Conservation (phyloP, 768 basidiomycete genomes). For the Glaciozyma antarctica region DNA sequence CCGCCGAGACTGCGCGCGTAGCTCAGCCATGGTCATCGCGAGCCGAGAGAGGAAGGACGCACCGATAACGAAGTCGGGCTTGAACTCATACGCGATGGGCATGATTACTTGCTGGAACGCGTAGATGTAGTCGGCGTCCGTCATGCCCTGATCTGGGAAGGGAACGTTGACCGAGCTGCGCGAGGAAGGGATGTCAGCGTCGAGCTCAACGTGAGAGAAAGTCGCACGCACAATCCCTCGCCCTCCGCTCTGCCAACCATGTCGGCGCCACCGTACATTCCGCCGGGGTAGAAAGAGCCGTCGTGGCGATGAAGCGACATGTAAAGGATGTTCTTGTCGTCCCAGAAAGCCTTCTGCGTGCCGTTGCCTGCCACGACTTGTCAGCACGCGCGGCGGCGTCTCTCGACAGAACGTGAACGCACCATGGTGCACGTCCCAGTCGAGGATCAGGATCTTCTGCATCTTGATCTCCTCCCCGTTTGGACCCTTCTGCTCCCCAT, state of each 20-base stretch:
- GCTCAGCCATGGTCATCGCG: not conserved
- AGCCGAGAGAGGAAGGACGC: conserved; percentile 37
- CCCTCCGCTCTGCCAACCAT: conserved; percentile 78
- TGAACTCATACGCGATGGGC: conserved; percentile 95
- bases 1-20: conserved; percentile 68
- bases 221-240: conserved; percentile 58
- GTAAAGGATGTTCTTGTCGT: conserved; percentile 83
- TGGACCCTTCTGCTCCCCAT: conserved; percentile 36
- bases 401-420: not conserved
- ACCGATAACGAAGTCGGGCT: conserved; percentile 94
- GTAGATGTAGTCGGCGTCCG: conserved; percentile 89
- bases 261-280: conserved; percentile 75
- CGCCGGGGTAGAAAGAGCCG: conserved; percentile 85
- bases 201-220: not conserved
- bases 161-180: conserved; percentile 87
- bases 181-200: not conserved
- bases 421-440: conserved; percentile 99
- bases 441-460: conserved; percentile 79
- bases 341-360: conserved; percentile 89
- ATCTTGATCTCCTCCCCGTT: conserved; percentile 38
- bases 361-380: conserved; percentile 62
- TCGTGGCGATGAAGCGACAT: conserved; percentile 89
- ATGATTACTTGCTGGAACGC: conserved; percentile 93
- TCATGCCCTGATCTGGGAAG: conserved; percentile 80
- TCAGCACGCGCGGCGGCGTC: not conserved